These are phyloP conservation scores for Meyerozyma elateridarum DNA, from an alignment of 1,139 yeast species.

Conservation along the genomic window DNA sequence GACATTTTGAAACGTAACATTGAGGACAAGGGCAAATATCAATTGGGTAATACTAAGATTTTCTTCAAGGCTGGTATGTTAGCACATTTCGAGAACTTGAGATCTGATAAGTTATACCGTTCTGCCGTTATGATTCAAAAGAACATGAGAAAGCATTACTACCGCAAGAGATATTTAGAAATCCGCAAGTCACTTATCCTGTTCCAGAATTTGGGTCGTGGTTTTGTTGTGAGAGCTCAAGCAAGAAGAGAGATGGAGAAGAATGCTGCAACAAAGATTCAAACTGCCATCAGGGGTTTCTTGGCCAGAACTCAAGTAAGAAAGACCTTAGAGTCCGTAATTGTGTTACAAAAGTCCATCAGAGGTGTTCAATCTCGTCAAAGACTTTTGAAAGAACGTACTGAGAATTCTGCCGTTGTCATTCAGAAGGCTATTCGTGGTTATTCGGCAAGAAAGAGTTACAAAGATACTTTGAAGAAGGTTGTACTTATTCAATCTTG, in stretches of 20 bases:
- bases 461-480: slow-evolving; percentile 40
- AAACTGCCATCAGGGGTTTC: slow-evolving; percentile 68
- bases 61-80: slow-evolving; percentile 96
- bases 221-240: slow-evolving; percentile 53
- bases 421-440: slow-evolving; percentile 73
- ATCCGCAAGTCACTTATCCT: slow-evolving; percentile 50
- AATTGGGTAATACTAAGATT: slow-evolving; percentile 83
- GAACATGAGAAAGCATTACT: slow-evolving; percentile 64
- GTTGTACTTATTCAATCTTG: slow-evolving; percentile 73
- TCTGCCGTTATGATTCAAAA: slow-evolving; percentile 87
- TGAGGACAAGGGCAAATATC: slow-evolving; percentile 65
- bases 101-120: slow-evolving; percentile 69
- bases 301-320: slow-evolving; percentile 45
- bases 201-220: slow-evolving; percentile 63
- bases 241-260: slow-evolving; percentile 56
- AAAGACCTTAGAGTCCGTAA: slow-evolving; percentile 45
- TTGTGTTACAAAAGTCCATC: slow-evolving; percentile 60
- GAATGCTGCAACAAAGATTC: slow-evolving; percentile 67
- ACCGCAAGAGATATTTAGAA: slow-evolving; percentile 57
- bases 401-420: slow-evolving; percentile 57
- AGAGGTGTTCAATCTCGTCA: slow-evolving; percentile 64
- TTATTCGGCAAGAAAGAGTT: slow-evolving; percentile 43
- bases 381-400: slow-evolving; percentile 42
- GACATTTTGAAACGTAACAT: slow-evolving; percentile 62
- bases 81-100: slow-evolving; percentile 83